A percentile compares a stretch with the other conserved stretches of the same genome.
Evolutionary conservation across 2,329 filamentous ascomycete species (phyloP).

Genomic region (Didymella segeticola): DNA sequence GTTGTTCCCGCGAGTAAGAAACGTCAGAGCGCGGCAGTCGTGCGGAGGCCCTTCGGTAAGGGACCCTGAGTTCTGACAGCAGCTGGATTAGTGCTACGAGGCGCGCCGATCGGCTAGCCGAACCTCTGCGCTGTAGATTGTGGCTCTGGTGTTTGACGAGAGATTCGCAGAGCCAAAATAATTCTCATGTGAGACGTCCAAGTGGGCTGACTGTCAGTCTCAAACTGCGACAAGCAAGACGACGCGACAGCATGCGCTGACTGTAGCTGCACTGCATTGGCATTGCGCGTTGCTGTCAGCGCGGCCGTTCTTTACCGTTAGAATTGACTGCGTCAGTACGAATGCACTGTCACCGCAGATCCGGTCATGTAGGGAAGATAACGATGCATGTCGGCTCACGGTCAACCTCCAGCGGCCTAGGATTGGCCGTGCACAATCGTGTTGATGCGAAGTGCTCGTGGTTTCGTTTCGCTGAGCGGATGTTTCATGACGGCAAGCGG

Average conservation of each 20-base stretch:
- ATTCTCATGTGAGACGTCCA: constrained; percentile 6
- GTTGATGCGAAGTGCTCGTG: constrained; percentile 9
- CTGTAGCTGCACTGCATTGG: not conserved
- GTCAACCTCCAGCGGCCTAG: not conserved
- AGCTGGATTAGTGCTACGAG: not conserved
- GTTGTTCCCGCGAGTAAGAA: constrained; percentile 15
- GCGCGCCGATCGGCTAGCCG: constrained; percentile 10
- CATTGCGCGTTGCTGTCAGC: constrained; percentile 10
- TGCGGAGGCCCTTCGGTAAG: not conserved
- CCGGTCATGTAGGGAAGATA: constrained; percentile 7
- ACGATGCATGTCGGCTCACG: constrained; percentile 3
- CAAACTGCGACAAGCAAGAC: constrained; percentile 7
- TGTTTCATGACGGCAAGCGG: constrained; percentile 17
- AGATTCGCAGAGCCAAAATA: constrained; percentile 5
- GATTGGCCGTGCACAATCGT: constrained; percentile 5
- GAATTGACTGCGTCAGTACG: constrained; percentile 8
- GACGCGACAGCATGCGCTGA: not conserved
- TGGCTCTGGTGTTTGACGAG: constrained; percentile 14
- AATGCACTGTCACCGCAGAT: not conserved
- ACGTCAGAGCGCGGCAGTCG: constrained; percentile 9
- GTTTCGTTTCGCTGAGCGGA: constrained; percentile 16
- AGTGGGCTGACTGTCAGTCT: constrained; percentile 7
- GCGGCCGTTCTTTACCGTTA: not conserved
- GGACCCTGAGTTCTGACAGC: constrained; percentile 14
- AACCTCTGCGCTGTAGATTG: not conserved